Evolutionary conservation across 208 protist species (phyloP).

Genomic region (Herpetomonas tarakana): DNA sequence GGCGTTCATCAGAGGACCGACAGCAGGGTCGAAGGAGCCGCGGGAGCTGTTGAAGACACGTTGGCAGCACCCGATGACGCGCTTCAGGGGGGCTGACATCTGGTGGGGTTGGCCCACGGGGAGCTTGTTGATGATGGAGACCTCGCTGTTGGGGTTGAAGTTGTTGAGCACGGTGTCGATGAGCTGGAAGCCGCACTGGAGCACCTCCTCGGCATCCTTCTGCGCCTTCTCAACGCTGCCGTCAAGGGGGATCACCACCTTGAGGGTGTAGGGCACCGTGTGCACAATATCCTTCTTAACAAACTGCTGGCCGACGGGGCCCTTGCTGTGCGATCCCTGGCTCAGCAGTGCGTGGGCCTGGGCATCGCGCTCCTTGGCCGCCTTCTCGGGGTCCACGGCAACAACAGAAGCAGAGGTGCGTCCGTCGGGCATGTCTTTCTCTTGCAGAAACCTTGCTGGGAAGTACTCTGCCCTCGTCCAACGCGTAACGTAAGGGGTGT

Average conservation of each 20-base stretch:
- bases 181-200: constrained; percentile 18
- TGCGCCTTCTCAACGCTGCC: constrained; percentile 16
- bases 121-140: constrained; percentile 44
- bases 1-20: constrained; percentile 22
- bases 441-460: neutral
- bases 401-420: constrained; percentile 53
- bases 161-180: constrained; percentile 52
- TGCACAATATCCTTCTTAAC: constrained; percentile 17
- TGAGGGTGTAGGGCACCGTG: constrained; percentile 31
- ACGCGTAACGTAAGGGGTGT: neutral
- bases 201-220: constrained; percentile 17
- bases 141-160: constrained; percentile 66
- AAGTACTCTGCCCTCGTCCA: neutral
- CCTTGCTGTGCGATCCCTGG: neutral
- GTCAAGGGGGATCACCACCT: constrained; percentile 13
- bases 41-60: constrained; percentile 47
- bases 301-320: constrained; percentile 7
- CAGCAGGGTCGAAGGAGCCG: constrained; percentile 50
- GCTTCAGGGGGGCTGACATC: constrained; percentile 52
- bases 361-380: constrained; percentile 54
- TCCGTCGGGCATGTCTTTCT: constrained; percentile 43
- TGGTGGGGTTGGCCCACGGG: constrained; percentile 39
- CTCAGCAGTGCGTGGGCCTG: constrained; percentile 28
- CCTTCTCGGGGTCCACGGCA: constrained; percentile 36
- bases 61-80: constrained; percentile 44